These are phyloP conservation scores for Boechera retrofracta DNA, from an alignment of 345 rosid species.

Conservation along the genomic window DNA sequence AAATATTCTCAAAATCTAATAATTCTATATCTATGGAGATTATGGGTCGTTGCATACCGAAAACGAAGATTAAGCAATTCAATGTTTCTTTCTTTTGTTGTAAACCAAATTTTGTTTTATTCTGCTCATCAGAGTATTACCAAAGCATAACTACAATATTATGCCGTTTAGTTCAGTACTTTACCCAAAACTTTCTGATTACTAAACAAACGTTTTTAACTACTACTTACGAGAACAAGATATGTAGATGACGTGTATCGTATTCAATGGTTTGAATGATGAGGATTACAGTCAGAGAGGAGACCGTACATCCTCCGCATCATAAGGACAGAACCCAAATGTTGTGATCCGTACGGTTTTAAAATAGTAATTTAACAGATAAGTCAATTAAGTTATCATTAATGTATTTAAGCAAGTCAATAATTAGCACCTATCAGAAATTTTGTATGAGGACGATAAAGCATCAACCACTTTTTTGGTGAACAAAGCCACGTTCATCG, in stretches of 20 bases:
- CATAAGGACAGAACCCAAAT: slow-evolving; percentile 28
- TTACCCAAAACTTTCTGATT: neutral
- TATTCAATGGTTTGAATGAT: slow-evolving; percentile 22
- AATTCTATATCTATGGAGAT: neutral
- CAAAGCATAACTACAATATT: neutral
- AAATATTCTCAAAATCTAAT: too few relatives aligned
- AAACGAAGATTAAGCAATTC: neutral
- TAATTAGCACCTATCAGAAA: slow-evolving; percentile 25
- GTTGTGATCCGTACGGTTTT: slow-evolving; percentile 36
- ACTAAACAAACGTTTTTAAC: neutral
- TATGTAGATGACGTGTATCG: neutral
- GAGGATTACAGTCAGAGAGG: slow-evolving; percentile 33
- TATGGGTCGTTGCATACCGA: neutral
- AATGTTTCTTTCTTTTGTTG: too few relatives aligned
- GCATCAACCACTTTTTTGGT: slow-evolving; percentile 36
- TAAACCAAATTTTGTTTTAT: neutral
- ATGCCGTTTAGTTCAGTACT: neutral
- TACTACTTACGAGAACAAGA: neutral
- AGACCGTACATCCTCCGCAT: slow-evolving; percentile 31
- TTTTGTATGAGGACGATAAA: slow-evolving; percentile 25
- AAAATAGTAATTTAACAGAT: slow-evolving; percentile 12
- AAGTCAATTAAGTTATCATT: slow-evolving; percentile 35
- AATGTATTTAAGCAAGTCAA: slow-evolving; percentile 22
- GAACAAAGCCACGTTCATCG: slow-evolving; percentile 19
- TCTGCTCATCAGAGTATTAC: neutral